phyloP scores from a whole-genome alignment of 2,329 filamentous ascomycete species.

The Colletotrichum euphorbiae region DNA sequence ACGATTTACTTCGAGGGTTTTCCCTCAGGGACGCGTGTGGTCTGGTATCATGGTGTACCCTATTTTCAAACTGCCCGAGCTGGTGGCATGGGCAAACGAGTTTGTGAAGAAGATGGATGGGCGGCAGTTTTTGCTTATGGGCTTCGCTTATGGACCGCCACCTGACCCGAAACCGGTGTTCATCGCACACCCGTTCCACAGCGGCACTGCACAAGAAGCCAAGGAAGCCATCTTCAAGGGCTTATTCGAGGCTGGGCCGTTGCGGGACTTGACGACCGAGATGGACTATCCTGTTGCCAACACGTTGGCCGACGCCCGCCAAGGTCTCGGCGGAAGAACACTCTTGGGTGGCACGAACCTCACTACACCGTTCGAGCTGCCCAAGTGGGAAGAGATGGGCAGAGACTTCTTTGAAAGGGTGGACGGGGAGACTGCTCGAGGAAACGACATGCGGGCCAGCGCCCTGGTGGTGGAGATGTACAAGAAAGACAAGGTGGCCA shows the following conservation, averaged over 20 bases:
- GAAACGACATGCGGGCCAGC: slow-evolving; percentile 45
- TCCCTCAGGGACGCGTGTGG: slow-evolving; percentile 49
- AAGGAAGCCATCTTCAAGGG: slow-evolving; percentile 48
- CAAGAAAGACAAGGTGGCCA: slow-evolving; percentile 53
- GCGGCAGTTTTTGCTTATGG: slow-evolving; percentile 32
- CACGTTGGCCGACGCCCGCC: slow-evolving; percentile 50
- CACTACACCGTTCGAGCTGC: slow-evolving; percentile 53
- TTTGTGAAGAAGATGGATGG: slow-evolving; percentile 47
- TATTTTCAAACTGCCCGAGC: slow-evolving; percentile 43
- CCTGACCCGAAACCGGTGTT: slow-evolving; percentile 46
- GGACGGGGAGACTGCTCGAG: slow-evolving; percentile 36
- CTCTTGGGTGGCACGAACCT: slow-evolving; percentile 57
- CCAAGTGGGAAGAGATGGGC: slow-evolving; percentile 48
- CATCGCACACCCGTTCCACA: slow-evolving; percentile 48
- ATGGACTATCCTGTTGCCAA: slow-evolving; percentile 58
- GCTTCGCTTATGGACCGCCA: slow-evolving; percentile 44
- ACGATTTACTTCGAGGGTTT: slow-evolving; percentile 50
- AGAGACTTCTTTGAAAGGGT: slow-evolving; percentile 46
- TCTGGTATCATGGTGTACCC: slow-evolving; percentile 46
- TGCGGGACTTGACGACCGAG: slow-evolving; percentile 51
- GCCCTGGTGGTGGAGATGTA: slow-evolving; percentile 56
- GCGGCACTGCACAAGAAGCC: slow-evolving; percentile 52
- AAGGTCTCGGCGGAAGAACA: slow-evolving; percentile 52
- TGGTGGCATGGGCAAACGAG: slow-evolving; percentile 45
- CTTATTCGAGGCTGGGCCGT: slow-evolving; percentile 51